Evolutionary conservation across 257 asterid species (phyloP).

Genomic region (Knoxia roxburghii): DNA sequence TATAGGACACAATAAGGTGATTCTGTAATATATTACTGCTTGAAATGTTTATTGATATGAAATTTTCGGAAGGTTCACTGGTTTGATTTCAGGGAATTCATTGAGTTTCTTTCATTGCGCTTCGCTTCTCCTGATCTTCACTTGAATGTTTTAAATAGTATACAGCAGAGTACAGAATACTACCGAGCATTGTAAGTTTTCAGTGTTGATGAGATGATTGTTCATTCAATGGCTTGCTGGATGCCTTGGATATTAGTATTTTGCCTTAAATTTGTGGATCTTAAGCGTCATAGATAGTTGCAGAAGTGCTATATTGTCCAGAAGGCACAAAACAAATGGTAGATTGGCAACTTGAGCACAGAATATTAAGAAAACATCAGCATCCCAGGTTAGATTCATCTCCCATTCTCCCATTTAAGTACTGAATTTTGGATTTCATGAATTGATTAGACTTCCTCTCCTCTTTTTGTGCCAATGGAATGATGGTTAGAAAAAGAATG

Average conservation of each 20-base stretch:
- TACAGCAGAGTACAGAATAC: no score
- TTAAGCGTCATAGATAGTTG: background rate
- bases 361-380: background rate
- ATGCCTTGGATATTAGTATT: no score
- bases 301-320: no score
- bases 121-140: background rate
- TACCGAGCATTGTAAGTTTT: background rate
- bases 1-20: constrained; percentile 10
- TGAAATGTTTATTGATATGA: background rate
- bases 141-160: background rate
- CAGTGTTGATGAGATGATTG: no score
- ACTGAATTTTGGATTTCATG: background rate
- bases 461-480: background rate
- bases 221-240: no score
- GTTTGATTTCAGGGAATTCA: background rate
- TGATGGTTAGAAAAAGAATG: background rate
- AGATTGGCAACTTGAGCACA: background rate
- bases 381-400: background rate
- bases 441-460: background rate
- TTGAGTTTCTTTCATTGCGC: background rate
- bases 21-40: constrained; percentile 5
- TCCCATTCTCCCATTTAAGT: background rate
- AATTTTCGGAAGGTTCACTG: background rate
- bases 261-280: background rate
- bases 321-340: background rate